Evolutionary conservation across 768 basidiomycete genomes (phyloP), one percentile per base, ranked within the genome.

Genomic region (Hericium erinaceus): DNA sequence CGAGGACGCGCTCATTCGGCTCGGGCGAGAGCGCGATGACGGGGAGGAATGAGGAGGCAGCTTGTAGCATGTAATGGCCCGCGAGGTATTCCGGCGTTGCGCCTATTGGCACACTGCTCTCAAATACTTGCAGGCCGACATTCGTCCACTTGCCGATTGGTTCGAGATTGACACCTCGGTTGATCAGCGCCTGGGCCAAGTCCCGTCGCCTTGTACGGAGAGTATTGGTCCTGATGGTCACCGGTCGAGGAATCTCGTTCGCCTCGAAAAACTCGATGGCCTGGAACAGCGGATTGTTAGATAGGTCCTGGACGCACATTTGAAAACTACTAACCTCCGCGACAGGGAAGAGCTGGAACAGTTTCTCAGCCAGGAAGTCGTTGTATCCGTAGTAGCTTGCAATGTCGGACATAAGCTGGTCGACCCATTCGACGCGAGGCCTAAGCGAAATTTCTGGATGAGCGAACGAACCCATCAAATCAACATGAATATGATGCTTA

Each of bases 131-230:
- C n/a, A 99, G 79, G 15, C 97, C 97, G 61, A 98, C 95, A 67
- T 98, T 98, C 28, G 92, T 92, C 97, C 97, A 98, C 74, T 98
- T 98, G 33, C 95, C 97, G 63, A 99, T 95, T 20, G 97, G 95
- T 69, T 98, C 95, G 56, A 99, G 81, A 67, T 92, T 97, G 60
- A 98, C 97, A 38, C 97, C 97, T 51, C 97, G 83, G 69, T 97
- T 97, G 64, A 98, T 85, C 39, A 99, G 78, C 0, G 85, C 80
- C 72, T 98, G 95, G 1, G 92, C 95, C 58, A 99, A 82, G 70
- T 98, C 97, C 51, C 95, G 83, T 64, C 97, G 79, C 60, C 97
- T 82, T 1, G 94, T 93, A 57, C 91, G 89, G 18, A 99, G 81
- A 4, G 95, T 98, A 70, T 99, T 99, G 39, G 95, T 94, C 59